These are phyloP conservation scores for Hypoxylon rickii DNA, from an alignment of 495 filamentous ascomycete genomes.

Conservation along the genomic window DNA sequence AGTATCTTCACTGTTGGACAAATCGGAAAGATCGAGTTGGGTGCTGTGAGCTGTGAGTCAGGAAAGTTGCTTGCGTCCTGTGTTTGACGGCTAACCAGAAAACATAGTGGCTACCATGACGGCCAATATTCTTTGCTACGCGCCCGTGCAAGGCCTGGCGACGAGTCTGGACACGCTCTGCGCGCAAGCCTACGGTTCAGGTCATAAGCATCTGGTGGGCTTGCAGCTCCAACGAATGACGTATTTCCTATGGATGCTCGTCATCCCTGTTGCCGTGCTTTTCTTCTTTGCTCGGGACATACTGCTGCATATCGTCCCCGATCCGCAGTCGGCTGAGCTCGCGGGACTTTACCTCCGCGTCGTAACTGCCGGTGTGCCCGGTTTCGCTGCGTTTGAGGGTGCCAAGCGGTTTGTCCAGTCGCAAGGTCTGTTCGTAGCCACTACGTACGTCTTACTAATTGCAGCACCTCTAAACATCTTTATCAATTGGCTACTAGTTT, in stretches of 20 bases:
- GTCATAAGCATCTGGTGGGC: conserved; percentile 69
- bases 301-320: conserved; percentile 62
- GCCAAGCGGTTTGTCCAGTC: conserved; percentile 75
- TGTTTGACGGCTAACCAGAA: conserved; percentile 4
- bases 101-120: conserved; percentile 68
- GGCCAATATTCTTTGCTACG: conserved; percentile 73
- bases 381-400: conserved; percentile 69
- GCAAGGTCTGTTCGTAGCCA: conserved; percentile 71
- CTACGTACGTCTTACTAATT: conserved; percentile 67
- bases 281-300: conserved; percentile 64
- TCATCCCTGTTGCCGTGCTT: conserved; percentile 63
- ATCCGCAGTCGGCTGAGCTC: conserved; percentile 62
- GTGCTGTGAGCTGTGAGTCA: conserved; percentile 60
- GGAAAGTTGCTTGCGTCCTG: too few species aligned
- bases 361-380: conserved; percentile 66
- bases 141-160: conserved; percentile 70
- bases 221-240: conserved; percentile 74
- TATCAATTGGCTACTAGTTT: conserved; percentile 72
- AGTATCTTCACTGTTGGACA: conserved; percentile 70
- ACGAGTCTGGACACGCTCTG: conserved; percentile 76
- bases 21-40: conserved; percentile 65
- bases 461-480: conserved; percentile 68
- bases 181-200: conserved; percentile 74
- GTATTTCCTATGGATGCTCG: conserved; percentile 64
- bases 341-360: conserved; percentile 71